These are phyloP conservation scores for Boletus sp. DNA, from an alignment of 768 basidiomycete genomes.

Conservation along the genomic window DNA sequence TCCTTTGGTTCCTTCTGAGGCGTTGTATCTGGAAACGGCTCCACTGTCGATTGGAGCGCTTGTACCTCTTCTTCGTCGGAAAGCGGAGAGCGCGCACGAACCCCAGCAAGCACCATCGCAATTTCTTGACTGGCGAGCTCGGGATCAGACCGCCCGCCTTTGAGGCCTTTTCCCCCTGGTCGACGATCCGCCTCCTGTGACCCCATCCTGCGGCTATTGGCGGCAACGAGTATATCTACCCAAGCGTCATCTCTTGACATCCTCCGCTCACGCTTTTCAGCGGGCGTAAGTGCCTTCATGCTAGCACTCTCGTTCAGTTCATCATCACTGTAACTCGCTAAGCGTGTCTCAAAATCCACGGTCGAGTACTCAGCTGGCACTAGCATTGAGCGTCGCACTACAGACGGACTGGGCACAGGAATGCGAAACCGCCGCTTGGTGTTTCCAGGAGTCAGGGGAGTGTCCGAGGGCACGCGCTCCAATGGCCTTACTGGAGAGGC, in stretches of 20 bases:
- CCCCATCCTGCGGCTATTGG: constrained; percentile 47
- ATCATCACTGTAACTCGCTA: constrained; percentile 61
- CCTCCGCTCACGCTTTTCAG: constrained; percentile 41
- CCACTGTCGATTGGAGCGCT: constrained; percentile 19
- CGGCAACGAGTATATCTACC: constrained; percentile 83
- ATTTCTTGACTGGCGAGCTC: constrained; percentile 74
- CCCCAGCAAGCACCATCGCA: constrained; percentile 65
- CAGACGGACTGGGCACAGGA: constrained; percentile 55
- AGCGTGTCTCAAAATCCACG: constrained; percentile 80
- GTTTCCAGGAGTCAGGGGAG: constrained; percentile 24
- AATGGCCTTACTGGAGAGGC: constrained; percentile 19
- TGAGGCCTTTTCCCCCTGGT: constrained; percentile 29
- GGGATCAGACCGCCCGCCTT: constrained; percentile 52
- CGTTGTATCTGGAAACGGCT: constrained; percentile 1
- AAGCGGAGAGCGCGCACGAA: constrained; percentile 36
- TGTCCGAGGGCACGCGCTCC: constrained; percentile 29
- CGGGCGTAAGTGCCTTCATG: constrained; percentile 39
- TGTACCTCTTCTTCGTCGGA: constrained; percentile 42
- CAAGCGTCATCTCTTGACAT: constrained; percentile 70
- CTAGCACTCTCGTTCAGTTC: constrained; percentile 43
- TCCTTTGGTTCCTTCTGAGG: constrained; percentile 40
- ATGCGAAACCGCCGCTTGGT: constrained; percentile 58
- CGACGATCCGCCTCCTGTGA: constrained; percentile 52
- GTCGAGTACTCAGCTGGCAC: constrained; percentile 75
- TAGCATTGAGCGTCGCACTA: constrained; percentile 47